phyloP scores from a whole-genome alignment of 306 rosid species.

The Cicer judaicum region DNA sequence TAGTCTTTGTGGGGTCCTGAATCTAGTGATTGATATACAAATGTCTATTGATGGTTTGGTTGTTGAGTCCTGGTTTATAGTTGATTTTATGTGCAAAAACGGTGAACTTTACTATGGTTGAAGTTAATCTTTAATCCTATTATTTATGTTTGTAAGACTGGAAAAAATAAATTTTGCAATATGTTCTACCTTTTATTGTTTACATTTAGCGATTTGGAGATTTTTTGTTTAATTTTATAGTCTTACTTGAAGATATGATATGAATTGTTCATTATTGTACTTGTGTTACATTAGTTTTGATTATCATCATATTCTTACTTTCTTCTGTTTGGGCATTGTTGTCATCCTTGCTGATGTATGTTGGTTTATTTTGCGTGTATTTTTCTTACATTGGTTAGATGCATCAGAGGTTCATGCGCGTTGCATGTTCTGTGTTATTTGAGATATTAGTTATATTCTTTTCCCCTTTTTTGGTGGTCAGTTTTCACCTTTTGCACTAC shows the following conservation, averaged over 20 bases:
- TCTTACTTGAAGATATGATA: conserved; percentile 1
- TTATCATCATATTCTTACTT: neutral
- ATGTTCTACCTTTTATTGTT: conserved; percentile 17
- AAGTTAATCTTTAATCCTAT: neutral
- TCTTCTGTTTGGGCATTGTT: conserved; percentile 28
- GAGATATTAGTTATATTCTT: neutral
- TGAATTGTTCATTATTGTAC: conserved; percentile 11
- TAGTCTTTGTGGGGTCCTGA: conserved; percentile 20
- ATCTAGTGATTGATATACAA: conserved; percentile 13
- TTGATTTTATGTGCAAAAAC: neutral
- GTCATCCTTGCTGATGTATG: conserved; percentile 33
- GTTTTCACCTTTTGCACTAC: conserved; percentile 12
- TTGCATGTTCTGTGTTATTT: conserved; percentile 29
- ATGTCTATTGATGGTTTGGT: neutral
- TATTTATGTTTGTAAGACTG: neutral
- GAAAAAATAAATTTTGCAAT: conserved; percentile 1
- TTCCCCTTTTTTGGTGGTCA: neutral
- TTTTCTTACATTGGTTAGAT: conserved; percentile 18
- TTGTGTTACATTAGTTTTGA: conserved; percentile 2
- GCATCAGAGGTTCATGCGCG: conserved; percentile 11
- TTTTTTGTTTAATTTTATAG: neutral
- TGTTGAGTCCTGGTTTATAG: conserved; percentile 22
- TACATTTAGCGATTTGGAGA: neutral
- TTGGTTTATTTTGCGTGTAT: conserved; percentile 19
- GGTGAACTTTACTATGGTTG: neutral